phyloP scores from a whole-genome alignment of 345 rosid species.

The Aquilaria yunnanensis region DNA sequence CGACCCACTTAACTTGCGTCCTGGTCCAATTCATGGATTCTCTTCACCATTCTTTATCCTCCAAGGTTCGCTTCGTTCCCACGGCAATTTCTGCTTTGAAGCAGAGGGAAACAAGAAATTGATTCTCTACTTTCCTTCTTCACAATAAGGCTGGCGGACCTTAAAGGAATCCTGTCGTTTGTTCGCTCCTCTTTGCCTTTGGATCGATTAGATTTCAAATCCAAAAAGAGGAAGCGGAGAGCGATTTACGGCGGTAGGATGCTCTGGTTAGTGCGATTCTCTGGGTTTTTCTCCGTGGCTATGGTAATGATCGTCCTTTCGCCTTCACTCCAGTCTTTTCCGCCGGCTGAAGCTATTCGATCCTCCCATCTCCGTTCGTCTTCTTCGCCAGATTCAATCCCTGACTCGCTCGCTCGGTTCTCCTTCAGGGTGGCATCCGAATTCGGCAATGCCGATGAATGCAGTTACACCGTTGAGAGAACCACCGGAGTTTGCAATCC shows the following conservation, averaged over 20 bases:
- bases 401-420: conserved; percentile 19
- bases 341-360: conserved; percentile 57
- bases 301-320: conserved; percentile 41
- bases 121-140: conserved; percentile 21
- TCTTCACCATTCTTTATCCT: conserved; percentile 17
- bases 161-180: conserved; percentile 42
- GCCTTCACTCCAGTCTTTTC: conserved; percentile 48
- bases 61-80: conserved; percentile 36
- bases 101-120: conserved; percentile 16
- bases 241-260: conserved; percentile 22
- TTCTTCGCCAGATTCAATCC: not conserved
- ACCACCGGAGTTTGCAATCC: conserved; percentile 47
- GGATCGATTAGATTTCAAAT: conserved; percentile 9
- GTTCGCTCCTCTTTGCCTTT: conserved; percentile 19
- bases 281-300: conserved; percentile 59
- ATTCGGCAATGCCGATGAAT: conserved; percentile 58
- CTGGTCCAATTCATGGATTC: conserved; percentile 27
- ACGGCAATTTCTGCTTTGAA: conserved; percentile 39
- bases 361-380: conserved; percentile 24
- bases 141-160: conserved; percentile 34
- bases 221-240: conserved; percentile 27
- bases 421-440: conserved; percentile 40
- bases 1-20: conserved; percentile 38
- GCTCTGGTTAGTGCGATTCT: conserved; percentile 57
- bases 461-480: conserved; percentile 19